Percentiles rank a stretch among this genome's conserved stretches.
phyloP scores from a whole-genome alignment of 2,329 filamentous ascomycete genomes.

The Xylariaceae sp. region DNA sequence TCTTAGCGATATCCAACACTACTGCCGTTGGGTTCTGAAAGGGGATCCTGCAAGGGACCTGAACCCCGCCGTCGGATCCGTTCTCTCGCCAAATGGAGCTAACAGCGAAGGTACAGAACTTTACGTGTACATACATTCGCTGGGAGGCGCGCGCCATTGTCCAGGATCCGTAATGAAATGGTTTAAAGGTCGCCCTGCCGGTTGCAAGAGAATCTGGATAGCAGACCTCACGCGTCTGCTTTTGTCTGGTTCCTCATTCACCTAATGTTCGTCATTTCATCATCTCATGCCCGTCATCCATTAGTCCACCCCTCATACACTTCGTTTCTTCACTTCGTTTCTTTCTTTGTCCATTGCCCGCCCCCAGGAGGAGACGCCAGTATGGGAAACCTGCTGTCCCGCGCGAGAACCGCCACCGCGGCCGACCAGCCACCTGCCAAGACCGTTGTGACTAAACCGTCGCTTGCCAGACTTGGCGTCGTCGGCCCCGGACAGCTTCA shows the following conservation, averaged over 20 bases:
- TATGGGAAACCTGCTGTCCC: not conserved
- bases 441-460: not conserved
- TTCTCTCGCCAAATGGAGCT: not conserved
- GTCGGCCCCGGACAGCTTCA: not conserved
- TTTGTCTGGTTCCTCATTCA: conserved; percentile 1
- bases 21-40: not conserved
- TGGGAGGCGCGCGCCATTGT: conserved; percentile 8
- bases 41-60: not conserved
- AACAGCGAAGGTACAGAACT: conserved; percentile 1
- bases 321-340: not conserved
- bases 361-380: not conserved
- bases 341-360: not conserved
- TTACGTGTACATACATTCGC: conserved; percentile 1
- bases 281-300: conserved; percentile 6
- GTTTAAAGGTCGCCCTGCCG: conserved; percentile 20
- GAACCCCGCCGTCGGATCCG: conserved; percentile 16
- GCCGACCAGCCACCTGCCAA: conserved; percentile 8
- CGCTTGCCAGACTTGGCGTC: conserved; percentile 1
- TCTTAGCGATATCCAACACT: not conserved
- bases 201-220: not conserved
- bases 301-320: conserved; percentile 1
- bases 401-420: conserved; percentile 1
- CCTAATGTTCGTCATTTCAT: not conserved
- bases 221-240: not conserved
- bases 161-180: conserved; percentile 12